These are phyloP conservation scores for Verticillium tricorpus DNA, from an alignment of 2,329 filamentous ascomycete genomes.

Conservation along the genomic window DNA sequence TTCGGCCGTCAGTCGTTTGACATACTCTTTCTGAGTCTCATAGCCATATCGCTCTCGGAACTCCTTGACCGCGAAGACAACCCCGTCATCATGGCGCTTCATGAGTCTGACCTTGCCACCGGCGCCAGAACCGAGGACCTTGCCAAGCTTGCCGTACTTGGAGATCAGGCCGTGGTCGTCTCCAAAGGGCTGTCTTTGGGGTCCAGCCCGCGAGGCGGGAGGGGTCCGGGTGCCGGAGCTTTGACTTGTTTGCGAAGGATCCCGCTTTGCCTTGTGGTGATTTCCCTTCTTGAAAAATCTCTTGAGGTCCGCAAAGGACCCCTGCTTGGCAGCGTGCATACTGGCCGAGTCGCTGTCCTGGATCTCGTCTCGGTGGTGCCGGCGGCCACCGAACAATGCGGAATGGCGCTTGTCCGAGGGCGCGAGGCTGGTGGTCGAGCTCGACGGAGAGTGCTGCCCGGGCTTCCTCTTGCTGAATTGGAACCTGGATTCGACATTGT, in stretches of 20 bases:
- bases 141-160: constrained; percentile 94
- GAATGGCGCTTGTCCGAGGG: constrained; percentile 51
- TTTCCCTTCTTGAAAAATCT: constrained; percentile 87
- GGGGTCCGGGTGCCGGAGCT: constrained; percentile 43
- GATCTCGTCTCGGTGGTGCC: constrained; percentile 38
- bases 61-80: constrained; percentile 96
- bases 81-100: constrained; percentile 87
- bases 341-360: constrained; percentile 40
- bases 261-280: constrained; percentile 65
- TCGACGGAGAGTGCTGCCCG: constrained; percentile 52
- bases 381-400: constrained; percentile 32
- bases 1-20: constrained; percentile 96
- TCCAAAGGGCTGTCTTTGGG: constrained; percentile 66
- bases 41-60: constrained; percentile 89
- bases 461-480: constrained; percentile 72
- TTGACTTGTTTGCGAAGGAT: constrained; percentile 20
- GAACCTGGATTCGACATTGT: constrained; percentile 71
- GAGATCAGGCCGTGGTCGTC: constrained; percentile 88
- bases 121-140: constrained; percentile 87
- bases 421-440: constrained; percentile 46
- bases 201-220: constrained; percentile 31
- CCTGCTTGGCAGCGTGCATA: constrained; percentile 49
- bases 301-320: constrained; percentile 92
- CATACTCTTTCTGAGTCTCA: constrained; percentile 91
- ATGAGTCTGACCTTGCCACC: constrained; percentile 92